Base-by-base conservation (phyloP, 371 early-diverging fungal genomes). In the Mucor velutinosus region DNA sequence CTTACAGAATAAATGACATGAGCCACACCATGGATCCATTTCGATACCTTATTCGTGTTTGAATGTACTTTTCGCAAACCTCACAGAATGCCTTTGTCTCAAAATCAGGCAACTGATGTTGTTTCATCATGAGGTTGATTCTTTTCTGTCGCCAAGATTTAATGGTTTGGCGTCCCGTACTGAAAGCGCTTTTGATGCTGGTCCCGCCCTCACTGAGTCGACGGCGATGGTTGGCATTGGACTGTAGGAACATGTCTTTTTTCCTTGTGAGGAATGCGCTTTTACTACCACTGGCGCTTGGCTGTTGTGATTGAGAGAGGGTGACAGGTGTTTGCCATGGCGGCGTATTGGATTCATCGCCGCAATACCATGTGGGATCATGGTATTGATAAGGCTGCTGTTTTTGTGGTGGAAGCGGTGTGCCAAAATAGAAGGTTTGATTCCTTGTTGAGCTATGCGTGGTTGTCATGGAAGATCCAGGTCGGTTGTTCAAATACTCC, bases 71-170 rank as follows among this genome's bases (percentile, higher is more conserved):
- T 39, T 74, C 78, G 29, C 81, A 80, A 29, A 60, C 41, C 7
- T 63, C n/a, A 64, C 81, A 80, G 49, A 64, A 74, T 11, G 71
- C 72, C 58, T 73, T 64, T 11, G 78, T 80, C 71, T 80, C 78
- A 66, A 76, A 72, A 47, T 80, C 78, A 21, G 81, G 81, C 29
- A 79, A 62, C 21, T 64, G 23, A 14, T 47, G 66, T 35, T 75
- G 66, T 56, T 70, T 70, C 57, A 67, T 70, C 45, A 66, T 19
- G 12, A 67, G 7, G 23, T 62, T 51, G 11, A 65, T 57, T 57
- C 75, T 32, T 37, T 72, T 73, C 39, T 65, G 64, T 35, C 73
- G 69, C 67, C 74, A 66, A 7, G 74, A 74, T 56, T 43, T 33
- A 53, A 21, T 47, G 7, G 70, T 60, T 60, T 60, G 39, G 41